A percentile compares a stretch with the other conserved stretches of the same genome.
These are phyloP conservation scores for Mycena chlorophos DNA, from an alignment of 768 basidiomycete species.

Conservation along the genomic window DNA sequence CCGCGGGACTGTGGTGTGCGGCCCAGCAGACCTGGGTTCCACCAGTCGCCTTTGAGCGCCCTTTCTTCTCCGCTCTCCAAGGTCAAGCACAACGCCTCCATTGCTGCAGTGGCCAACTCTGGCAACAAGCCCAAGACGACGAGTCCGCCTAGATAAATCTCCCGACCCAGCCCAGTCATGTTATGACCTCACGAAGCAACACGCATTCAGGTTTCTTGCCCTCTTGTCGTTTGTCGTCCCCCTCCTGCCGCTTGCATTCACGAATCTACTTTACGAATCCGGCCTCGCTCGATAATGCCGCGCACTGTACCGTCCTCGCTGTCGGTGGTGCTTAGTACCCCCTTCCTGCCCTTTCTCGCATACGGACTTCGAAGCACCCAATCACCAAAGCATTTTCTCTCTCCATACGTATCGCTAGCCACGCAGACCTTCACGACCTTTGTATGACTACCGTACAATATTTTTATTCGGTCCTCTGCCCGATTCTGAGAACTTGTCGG, in stretches of 20 bases:
- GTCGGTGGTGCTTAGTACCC: no score
- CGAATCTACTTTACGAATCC: slow-evolving; percentile 12
- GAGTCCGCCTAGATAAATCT: slow-evolving; percentile 25
- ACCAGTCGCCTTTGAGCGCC: slow-evolving; percentile 29
- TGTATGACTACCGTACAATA: slow-evolving; percentile 18
- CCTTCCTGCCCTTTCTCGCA: slow-evolving; percentile 7
- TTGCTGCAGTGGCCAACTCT: slow-evolving; percentile 25
- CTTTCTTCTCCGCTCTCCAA: slow-evolving; percentile 42
- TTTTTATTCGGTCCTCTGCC: slow-evolving; percentile 14
- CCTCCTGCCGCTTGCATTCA: slow-evolving; percentile 6
- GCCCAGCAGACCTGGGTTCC: slow-evolving; percentile 33
- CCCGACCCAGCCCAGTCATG: not conserved
- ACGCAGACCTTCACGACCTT: slow-evolving; percentile 11
- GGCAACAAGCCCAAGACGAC: slow-evolving; percentile 29
- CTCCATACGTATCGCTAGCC: slow-evolving; percentile 21
- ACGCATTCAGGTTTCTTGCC: slow-evolving; percentile 6
- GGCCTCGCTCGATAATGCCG: slow-evolving; percentile 6
- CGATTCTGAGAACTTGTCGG: no score
- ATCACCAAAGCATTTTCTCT: slow-evolving; percentile 1
- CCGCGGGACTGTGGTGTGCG: slow-evolving; percentile 77
- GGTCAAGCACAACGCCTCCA: slow-evolving; percentile 39
- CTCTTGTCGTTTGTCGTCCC: no score
- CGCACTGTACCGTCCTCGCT: no score
- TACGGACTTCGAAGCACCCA: slow-evolving; percentile 5
- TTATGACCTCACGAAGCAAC: slow-evolving; percentile 19